phyloP scores from a whole-genome alignment of 495 filamentous ascomycete species.

The Tuber brumale region DNA sequence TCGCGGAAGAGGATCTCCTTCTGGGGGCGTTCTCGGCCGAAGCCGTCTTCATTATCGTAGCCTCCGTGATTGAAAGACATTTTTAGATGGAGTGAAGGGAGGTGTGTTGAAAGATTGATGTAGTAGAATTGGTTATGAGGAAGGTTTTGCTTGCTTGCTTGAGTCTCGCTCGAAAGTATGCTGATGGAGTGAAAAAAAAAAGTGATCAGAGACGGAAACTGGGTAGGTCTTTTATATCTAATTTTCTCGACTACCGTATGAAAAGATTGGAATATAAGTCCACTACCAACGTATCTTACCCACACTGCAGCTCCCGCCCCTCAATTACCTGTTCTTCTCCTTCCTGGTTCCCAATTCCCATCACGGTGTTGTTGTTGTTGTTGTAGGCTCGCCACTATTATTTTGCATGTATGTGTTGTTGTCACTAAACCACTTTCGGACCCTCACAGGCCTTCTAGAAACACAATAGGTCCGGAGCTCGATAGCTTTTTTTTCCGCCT shows the following conservation, averaged over 20 bases:
- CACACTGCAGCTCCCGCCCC: not conserved
- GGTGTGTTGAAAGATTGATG: not conserved
- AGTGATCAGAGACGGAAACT: not conserved
- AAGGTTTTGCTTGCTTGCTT: conserved; percentile 1
- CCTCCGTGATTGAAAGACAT: conserved; percentile 1
- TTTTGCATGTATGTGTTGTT: conserved; percentile 3
- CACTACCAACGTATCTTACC: not conserved
- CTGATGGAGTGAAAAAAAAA: not conserved
- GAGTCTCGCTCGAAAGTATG: conserved; percentile 1
- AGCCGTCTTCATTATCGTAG: not conserved
- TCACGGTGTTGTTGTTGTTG: not conserved
- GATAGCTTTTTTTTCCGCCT: conserved; percentile 1
- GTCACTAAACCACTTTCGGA: not conserved
- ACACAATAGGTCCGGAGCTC: not conserved
- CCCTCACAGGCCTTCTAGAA: not conserved
- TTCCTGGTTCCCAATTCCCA: not conserved
- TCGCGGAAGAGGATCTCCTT: not conserved
- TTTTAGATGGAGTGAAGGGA: conserved; percentile 2
- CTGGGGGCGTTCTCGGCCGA: not conserved
- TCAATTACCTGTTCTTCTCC: not conserved
- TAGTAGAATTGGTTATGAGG: not conserved
- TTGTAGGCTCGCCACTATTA: not conserved
- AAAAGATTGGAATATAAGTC: not conserved
- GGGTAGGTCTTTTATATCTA: not conserved
- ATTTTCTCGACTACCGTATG: not conserved